phyloP scores from a whole-genome alignment of 768 basidiomycete genomes.

The Termitomyces sp. region DNA sequence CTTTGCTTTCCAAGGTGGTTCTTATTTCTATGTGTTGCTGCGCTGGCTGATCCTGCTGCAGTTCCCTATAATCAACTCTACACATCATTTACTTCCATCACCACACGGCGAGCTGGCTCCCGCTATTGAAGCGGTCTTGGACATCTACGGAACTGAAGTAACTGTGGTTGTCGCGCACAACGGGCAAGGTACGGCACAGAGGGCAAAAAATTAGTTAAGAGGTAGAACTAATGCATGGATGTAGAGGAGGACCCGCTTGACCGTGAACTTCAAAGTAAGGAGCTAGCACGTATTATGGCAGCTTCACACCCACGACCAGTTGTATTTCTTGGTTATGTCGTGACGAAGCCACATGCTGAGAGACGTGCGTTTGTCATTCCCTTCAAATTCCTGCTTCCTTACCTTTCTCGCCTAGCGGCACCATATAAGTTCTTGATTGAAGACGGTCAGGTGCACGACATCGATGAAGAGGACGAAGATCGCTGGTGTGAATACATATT shows the following conservation, averaged over 20 bases:
- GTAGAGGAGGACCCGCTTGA: slow-evolving; percentile 87
- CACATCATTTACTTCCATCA: slow-evolving; percentile 83
- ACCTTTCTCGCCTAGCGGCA: slow-evolving; percentile 37
- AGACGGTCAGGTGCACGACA: slow-evolving; percentile 78
- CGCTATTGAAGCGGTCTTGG: slow-evolving; percentile 81
- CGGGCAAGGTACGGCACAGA: slow-evolving; percentile 60
- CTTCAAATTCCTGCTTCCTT: slow-evolving; percentile 7
- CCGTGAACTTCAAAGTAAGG: slow-evolving; percentile 77
- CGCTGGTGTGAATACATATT: slow-evolving; percentile 91
- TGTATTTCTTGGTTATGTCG: slow-evolving; percentile 79
- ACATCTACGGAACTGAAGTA: slow-evolving; percentile 71
- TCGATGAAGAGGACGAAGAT: slow-evolving; percentile 66
- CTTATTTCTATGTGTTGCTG: background rate
- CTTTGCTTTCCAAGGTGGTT: slow-evolving; percentile 67
- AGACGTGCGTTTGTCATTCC: slow-evolving; percentile 44
- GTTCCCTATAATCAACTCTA: slow-evolving; percentile 86
- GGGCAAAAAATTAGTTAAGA: background rate
- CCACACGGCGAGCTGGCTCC: slow-evolving; percentile 84
- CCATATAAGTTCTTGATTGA: slow-evolving; percentile 72
- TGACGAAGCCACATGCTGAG: slow-evolving; percentile 57
- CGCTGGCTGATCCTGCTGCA: slow-evolving; percentile 18
- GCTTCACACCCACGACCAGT: slow-evolving; percentile 64
- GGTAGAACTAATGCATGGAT: background rate
- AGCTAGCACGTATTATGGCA: slow-evolving; percentile 76
- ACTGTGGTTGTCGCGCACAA: slow-evolving; percentile 88